phyloP scores from a whole-genome alignment of 2,329 filamentous ascomycete genomes.

The Cryphonectria radicalis region DNA sequence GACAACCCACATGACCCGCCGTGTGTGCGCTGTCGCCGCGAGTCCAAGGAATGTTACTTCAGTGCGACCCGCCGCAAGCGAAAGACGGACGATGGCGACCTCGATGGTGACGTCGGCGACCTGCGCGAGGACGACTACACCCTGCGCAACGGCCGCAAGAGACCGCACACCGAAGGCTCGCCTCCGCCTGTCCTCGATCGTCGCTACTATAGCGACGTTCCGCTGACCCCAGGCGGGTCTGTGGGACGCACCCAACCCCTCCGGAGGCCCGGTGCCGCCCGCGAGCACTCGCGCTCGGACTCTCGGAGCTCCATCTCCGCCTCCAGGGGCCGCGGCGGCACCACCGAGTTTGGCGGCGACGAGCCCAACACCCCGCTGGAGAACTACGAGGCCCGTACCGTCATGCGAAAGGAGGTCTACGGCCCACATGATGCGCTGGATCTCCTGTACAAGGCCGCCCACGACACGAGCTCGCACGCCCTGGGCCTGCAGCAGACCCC shows the following conservation, averaged over 20 bases:
- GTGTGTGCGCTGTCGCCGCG: slow-evolving; percentile 89
- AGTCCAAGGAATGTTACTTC: slow-evolving; percentile 97
- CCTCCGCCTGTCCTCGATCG: slow-evolving; percentile 47
- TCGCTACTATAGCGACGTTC: slow-evolving; percentile 55
- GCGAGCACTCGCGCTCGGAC: slow-evolving; percentile 42
- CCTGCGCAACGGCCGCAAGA: slow-evolving; percentile 74
- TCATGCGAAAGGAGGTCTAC: slow-evolving; percentile 76
- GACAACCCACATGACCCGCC: slow-evolving; percentile 94
- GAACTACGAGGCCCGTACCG: slow-evolving; percentile 66
- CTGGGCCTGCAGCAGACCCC: slow-evolving; percentile 11
- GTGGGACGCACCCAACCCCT: slow-evolving; percentile 69
- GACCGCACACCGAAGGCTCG: slow-evolving; percentile 55
- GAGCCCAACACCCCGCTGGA: slow-evolving; percentile 66
- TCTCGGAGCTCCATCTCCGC: slow-evolving; percentile 40
- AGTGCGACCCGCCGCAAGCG: slow-evolving; percentile 92
- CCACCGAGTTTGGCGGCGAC: slow-evolving; percentile 46
- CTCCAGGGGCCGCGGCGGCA: slow-evolving; percentile 34
- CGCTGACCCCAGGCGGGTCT: slow-evolving; percentile 69
- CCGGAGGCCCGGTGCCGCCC: slow-evolving; percentile 54
- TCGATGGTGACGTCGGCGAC: slow-evolving; percentile 49
- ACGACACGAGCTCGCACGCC: slow-evolving; percentile 19
- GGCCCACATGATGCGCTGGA: slow-evolving; percentile 92
- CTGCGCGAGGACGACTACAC: slow-evolving; percentile 60
- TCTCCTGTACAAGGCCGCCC: slow-evolving; percentile 81
- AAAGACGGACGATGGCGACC: slow-evolving; percentile 67